A percentile compares a stretch with the other conserved stretches of the same genome.
Conservation (phyloP, 1,139 yeast species). For the Hyphopichia khmerensis region DNA sequence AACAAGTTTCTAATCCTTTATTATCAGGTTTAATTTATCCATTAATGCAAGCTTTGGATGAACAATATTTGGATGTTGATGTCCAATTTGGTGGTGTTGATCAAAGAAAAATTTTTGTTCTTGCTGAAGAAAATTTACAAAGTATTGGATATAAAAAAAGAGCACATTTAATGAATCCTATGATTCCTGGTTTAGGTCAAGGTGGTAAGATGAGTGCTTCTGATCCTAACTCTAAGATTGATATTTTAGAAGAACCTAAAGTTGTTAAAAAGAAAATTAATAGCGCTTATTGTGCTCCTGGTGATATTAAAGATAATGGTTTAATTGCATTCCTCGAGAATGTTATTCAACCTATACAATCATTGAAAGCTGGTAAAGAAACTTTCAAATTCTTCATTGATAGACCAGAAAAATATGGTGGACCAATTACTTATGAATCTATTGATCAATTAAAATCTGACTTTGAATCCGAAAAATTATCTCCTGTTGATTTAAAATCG, state of each 20-base stretch:
- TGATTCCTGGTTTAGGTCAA: constrained; percentile 97
- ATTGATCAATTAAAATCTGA: constrained; percentile 72
- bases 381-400: constrained; percentile 67
- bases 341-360: constrained; percentile 85
- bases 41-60: constrained; percentile 98
- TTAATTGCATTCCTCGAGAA: constrained; percentile 79
- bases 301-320: constrained; percentile 89
- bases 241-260: constrained; percentile 85
- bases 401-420: constrained; percentile 97
- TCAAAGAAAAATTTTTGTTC: constrained; percentile 95
- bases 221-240: constrained; percentile 97
- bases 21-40: constrained; percentile 95
- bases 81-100: constrained; percentile 99
- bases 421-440: constrained; percentile 71
- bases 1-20: constrained; percentile 92
- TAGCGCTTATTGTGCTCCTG: constrained; percentile 95
- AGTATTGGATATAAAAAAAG: constrained; percentile 91
- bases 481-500: constrained; percentile 91
- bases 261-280: constrained; percentile 84
- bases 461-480: constrained; percentile 67
- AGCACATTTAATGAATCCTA: constrained; percentile 97
- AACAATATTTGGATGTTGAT: constrained; percentile 83
- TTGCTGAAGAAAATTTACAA: constrained; percentile 93
- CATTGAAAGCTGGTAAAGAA: constrained; percentile 56
- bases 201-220: constrained; percentile 99